Conservation (phyloP, 2,329 filamentous ascomycete genomes). For the Xylaria sp. region DNA sequence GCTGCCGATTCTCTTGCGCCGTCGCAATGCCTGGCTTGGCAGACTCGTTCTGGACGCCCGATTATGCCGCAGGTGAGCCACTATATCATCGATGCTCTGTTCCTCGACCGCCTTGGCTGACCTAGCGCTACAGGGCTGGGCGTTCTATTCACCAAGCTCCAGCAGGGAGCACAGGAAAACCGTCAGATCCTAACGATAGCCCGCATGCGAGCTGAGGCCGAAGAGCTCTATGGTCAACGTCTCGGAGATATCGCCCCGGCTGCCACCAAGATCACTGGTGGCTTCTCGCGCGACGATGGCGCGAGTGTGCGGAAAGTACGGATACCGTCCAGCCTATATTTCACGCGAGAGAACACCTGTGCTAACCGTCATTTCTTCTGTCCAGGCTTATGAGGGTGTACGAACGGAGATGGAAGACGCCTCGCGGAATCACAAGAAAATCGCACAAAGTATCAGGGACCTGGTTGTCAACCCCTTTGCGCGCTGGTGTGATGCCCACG, state of each 20-base stretch:
- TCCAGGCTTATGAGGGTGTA: constrained; percentile 86
- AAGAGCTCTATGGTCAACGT: constrained; percentile 79
- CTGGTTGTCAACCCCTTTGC: constrained; percentile 91
- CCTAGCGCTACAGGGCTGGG: constrained; percentile 59
- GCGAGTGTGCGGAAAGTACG: constrained; percentile 89
- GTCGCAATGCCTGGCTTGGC: constrained; percentile 77
- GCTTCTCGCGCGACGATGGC: constrained; percentile 87
- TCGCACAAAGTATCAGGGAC: constrained; percentile 92
- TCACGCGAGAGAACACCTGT: constrained; percentile 6
- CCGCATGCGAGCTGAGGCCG: constrained; percentile 89
- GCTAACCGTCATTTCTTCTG: constrained; percentile 20
- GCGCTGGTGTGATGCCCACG: constrained; percentile 94
- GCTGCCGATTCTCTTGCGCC: constrained; percentile 14
- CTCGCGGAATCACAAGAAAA: constrained; percentile 85
- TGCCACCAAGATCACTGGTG: constrained; percentile 74
- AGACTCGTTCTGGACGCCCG: constrained; percentile 95
- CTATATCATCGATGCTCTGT: neutral
- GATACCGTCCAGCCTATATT: constrained; percentile 6
- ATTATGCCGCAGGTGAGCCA: constrained; percentile 83
- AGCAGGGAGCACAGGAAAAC: constrained; percentile 93
- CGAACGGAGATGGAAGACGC: constrained; percentile 90
- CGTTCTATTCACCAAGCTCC: constrained; percentile 91
- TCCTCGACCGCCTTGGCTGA: constrained; percentile 13
- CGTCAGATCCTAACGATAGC: constrained; percentile 89
- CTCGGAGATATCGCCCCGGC: constrained; percentile 76